Conservation (phyloP, 1,284 basidiomycete genomes). For the Vanrija pseudolonga region DNA sequence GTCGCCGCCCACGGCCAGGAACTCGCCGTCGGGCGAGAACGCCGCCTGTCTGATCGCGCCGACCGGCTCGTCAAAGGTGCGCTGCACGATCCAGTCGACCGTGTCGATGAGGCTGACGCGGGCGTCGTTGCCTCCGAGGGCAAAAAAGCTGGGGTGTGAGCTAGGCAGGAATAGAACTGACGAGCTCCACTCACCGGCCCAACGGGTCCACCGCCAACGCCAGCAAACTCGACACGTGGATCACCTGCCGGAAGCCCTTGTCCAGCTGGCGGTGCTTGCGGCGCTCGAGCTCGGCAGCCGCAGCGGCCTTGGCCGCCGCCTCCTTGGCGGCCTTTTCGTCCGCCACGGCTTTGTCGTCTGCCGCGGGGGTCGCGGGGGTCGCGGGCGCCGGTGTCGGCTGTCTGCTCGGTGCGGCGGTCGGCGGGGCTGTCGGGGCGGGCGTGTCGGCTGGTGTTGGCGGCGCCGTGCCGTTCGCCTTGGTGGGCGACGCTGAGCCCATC, state of each 20-base stretch:
- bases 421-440: background rate
- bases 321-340: background rate
- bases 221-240: constrained; percentile 26
- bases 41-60: constrained; percentile 36
- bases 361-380: background rate
- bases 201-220: constrained; percentile 31
- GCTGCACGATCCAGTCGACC: constrained; percentile 33
- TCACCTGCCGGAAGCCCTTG: constrained; percentile 22
- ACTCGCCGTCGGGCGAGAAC: constrained; percentile 40
- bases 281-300: constrained; percentile 13
- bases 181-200: constrained; percentile 17
- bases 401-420: constrained; percentile 7
- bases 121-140: constrained; percentile 41
- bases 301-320: constrained; percentile 5
- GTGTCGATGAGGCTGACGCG: constrained; percentile 35
- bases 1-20: constrained; percentile 40
- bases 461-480: constrained; percentile 1
- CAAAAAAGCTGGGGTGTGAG: constrained; percentile 23
- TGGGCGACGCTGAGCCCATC: constrained; percentile 7
- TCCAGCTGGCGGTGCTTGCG: constrained; percentile 27
- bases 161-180: background rate
- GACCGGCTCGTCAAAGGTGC: constrained; percentile 35
- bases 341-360: background rate
- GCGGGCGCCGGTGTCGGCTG: background rate
- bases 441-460: constrained; percentile 1